phyloP scores from a whole-genome alignment of 768 basidiomycete genomes.

The Exsudoporus frostii region DNA sequence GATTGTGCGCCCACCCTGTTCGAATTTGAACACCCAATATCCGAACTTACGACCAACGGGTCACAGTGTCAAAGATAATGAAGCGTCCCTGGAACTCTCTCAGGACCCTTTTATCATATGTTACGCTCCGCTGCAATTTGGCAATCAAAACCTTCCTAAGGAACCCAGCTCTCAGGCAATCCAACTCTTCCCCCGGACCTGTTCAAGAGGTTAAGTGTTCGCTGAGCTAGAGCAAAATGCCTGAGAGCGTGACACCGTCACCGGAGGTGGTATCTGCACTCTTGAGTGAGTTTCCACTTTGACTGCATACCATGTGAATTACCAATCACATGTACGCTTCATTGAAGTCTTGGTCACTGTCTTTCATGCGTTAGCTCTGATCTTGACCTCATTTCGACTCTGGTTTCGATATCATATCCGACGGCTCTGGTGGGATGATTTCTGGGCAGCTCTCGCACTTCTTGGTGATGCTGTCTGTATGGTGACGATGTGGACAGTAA shows the following conservation, averaged over 20 bases:
- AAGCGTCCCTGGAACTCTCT: not conserved
- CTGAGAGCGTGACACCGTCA: not conserved
- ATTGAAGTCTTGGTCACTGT: slow-evolving; percentile 21
- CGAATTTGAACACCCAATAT: not conserved
- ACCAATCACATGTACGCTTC: not conserved
- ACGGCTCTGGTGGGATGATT: slow-evolving; percentile 31
- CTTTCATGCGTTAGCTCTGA: slow-evolving; percentile 18
- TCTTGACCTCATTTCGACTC: slow-evolving; percentile 26
- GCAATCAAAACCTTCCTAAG: not conserved
- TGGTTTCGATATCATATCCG: slow-evolving; percentile 22
- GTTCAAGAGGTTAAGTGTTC: not conserved
- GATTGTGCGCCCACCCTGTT: not conserved
- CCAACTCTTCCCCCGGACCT: not conserved
- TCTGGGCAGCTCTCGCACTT: slow-evolving; percentile 22
- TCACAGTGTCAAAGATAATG: not conserved
- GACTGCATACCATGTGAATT: not conserved
- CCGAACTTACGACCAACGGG: not conserved
- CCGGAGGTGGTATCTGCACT: slow-evolving; percentile 15
- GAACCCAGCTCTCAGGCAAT: not conserved
- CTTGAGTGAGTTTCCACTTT: slow-evolving; percentile 13
- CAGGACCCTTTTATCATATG: slow-evolving; percentile 3
- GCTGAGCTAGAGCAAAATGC: slow-evolving; percentile 1
- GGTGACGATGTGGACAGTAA: slow-evolving; percentile 11
- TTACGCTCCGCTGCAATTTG: not conserved
- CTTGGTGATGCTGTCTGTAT: slow-evolving; percentile 7